Evolutionary conservation across 192 early-diverging fungal species (phyloP), one percentile per base, ranked within the genome.

Genomic region (Backusella parvicylindrica): DNA sequence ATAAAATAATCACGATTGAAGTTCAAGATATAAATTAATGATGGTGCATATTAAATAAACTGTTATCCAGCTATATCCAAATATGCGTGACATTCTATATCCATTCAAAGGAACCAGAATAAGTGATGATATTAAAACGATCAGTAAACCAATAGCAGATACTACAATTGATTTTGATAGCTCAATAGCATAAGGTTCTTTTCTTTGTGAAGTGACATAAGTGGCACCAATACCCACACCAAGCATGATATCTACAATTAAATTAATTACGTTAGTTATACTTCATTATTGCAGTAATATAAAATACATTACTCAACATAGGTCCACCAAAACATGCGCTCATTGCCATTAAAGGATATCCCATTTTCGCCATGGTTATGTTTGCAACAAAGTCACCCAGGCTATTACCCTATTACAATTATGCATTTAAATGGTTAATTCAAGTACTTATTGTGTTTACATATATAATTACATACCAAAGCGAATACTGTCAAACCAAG

Each of bases 301-400:
- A 56, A 50, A 43, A 74, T 41, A 15, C 73, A 75, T 78, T 86
- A 92, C 90, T 97, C 33, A 99, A 80, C 89, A 99, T 91, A 18
- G 97, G 97, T 15, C 92, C 88, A 31, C 96, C 96, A 83, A 95
- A 97, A 68, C 96, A 98, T 0, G 97, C 97, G 28, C 92, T 92
- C 49, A 99, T 88, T 1, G 96, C 97, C 96, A 99, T 99, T 70
- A 91, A 87, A 21, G 96, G 95, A 75, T 88, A 96, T 2, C 96
- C 96, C 92, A 95, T 92, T 71, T 85, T 87, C 3, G 97, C 95
- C 68, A 99, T 93, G 26, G 92, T 93, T 23, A 96, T 83, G 77
- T 99, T 97, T 12, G 97, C 96, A 28, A 98, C 92, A 70, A 99
- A 86, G 73, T 99, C 97, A 66, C 94, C 94, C 28, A 95, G 79